A percentile compares a stretch with the other conserved stretches of the same genome.
Conservation (phyloP, 192 early-diverging fungal species). For the Coemansia sp. region DNA sequence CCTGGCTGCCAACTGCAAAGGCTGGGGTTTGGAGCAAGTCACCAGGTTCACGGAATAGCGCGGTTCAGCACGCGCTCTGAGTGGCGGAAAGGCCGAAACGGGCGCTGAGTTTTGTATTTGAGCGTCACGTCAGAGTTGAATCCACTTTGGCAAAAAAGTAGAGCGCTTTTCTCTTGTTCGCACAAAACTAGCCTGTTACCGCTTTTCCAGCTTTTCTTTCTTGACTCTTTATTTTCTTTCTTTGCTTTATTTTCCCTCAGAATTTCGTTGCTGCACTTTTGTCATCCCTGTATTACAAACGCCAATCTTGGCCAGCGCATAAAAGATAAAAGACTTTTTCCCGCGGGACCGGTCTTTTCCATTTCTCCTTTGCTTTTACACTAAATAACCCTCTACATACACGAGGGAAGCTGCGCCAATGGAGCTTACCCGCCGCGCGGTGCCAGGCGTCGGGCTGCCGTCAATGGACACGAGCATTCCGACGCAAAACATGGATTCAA, state of each 20-base stretch:
- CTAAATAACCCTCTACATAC: too few species aligned
- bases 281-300: background rate
- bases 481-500: constrained; percentile 48
- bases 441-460: constrained; percentile 18
- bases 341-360: too few species aligned
- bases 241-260: background rate
- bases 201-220: constrained; percentile 3
- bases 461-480: constrained; percentile 45
- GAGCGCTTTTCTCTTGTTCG: background rate
- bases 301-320: background rate
- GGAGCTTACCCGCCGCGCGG: constrained; percentile 40
- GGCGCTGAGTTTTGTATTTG: too few species aligned
- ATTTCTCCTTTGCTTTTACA: too few species aligned
- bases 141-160: too few species aligned
- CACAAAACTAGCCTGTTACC: background rate
- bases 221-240: background rate
- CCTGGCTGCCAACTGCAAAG: too few species aligned
- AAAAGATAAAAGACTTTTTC: too few species aligned
- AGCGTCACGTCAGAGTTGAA: too few species aligned
- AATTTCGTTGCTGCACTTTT: background rate
- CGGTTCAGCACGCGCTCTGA: background rate
- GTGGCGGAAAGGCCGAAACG: background rate
- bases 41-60: background rate
- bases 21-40: background rate
- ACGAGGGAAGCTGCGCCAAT: constrained; percentile 10